Base-by-base conservation (phyloP, 179 eudicot species). In the Amaranthus tricolor region DNA sequence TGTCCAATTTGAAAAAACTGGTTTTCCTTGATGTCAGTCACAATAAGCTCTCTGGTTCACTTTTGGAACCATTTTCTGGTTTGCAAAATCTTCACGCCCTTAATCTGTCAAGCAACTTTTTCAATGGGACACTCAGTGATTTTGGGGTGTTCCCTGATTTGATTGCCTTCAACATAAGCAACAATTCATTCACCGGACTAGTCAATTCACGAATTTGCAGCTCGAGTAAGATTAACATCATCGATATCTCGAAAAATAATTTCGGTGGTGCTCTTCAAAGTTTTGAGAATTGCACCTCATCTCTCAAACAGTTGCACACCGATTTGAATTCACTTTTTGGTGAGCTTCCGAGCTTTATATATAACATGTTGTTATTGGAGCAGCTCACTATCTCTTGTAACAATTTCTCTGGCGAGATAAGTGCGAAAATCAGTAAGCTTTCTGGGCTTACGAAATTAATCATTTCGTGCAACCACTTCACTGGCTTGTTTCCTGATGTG, bases 401-500 rank as follows among this genome's bases (percentile, higher is more conserved):
- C 83, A 77, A 80, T 77, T 75, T 94, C 76, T 85, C 90, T 3
- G 98, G 98, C 47, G 80, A 68, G 71, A 67, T 94, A 69, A 89
- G 89, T 83, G 69, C 31, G 24, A 82, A 87, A 20, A 83, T 94
- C 53, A 80, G 97, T 87, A 89, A 90, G 91, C 97, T 94, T 71
- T 83, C 89, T 11, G 78, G 73, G 19, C 97, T 94, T 66, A 80
- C 63, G 80, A 79, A 72, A 75, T 79, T 94, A 13, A 66, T 82
- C 59, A 43, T 92, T 24, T 69, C 57, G 55, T 74, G 83, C 15
- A 94, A 94, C 68, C 80, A 16, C 20, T 90, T 92, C 81, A 86
- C 84, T 7, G 98, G 97, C 70, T 81, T 82, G 17, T 68, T 94
- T 72, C 98, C 97, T 59, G 71, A 92, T 85, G 90, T 90, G 14